Evolutionary conservation across 1,284 basidiomycete species (phyloP).

Genomic region (Ganoderma sinense): DNA sequence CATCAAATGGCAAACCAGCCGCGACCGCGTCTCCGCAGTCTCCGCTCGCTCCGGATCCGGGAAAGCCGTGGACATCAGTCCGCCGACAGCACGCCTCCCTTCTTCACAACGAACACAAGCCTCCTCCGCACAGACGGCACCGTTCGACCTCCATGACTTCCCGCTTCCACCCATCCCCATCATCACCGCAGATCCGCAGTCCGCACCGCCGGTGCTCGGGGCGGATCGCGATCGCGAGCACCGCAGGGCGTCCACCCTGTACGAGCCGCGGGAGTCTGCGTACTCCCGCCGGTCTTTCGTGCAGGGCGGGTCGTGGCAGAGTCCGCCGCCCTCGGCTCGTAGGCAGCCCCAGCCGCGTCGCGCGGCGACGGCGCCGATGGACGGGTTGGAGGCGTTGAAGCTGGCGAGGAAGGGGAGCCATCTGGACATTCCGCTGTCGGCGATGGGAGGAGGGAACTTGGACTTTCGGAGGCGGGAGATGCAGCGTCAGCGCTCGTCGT

Average conservation of each 20-base stretch:
- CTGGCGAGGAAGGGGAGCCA: not conserved
- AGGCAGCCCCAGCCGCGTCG: not conserved
- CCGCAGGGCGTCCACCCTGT: not conserved
- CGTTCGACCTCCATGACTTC: not conserved
- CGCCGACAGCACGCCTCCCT: not conserved
- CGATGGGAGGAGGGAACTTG: not conserved
- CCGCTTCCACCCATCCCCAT: not conserved
- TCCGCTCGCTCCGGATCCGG: not conserved
- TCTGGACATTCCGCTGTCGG: not conserved
- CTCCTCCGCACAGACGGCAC: not conserved
- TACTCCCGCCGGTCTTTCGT: not conserved
- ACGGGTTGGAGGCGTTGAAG: not conserved
- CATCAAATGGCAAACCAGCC: not conserved
- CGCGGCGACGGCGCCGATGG: constrained; percentile 1
- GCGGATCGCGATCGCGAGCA: not conserved
- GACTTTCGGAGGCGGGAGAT: not conserved
- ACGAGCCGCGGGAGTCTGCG: not conserved
- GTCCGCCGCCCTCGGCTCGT: not conserved
- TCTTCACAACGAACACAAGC: not conserved
- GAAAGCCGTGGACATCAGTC: not conserved
- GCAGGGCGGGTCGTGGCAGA: constrained; percentile 3
- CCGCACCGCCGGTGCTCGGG: not conserved
- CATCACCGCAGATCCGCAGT: not conserved
- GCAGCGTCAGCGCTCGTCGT: not conserved
- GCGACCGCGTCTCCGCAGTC: not conserved